A percentile compares a stretch with the other conserved stretches of the same genome.
Conservation (phyloP, 2,329 filamentous ascomycete species). For the Dothistroma septosporum region DNA sequence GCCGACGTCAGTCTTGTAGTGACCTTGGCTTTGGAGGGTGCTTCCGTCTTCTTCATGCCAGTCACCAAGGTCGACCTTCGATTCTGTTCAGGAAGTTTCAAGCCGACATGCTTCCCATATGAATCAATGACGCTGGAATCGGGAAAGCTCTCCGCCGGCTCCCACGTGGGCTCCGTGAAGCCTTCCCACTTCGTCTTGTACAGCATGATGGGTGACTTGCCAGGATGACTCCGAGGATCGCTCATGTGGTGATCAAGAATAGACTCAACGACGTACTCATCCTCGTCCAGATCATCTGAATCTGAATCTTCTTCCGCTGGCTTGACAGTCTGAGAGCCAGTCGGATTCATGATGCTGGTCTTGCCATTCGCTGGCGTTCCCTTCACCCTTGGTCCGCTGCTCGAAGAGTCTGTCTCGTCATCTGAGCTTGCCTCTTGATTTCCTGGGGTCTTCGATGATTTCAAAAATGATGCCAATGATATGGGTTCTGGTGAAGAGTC, state of each 20-base stretch:
- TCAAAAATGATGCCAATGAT: conserved; percentile 18
- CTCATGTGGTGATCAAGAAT: conserved; percentile 31
- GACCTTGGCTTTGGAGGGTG: background rate
- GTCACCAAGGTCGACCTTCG: background rate
- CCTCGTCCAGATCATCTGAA: conserved; percentile 17
- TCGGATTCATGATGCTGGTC: conserved; percentile 24
- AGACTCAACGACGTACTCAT: conserved; percentile 29
- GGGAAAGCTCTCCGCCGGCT: conserved; percentile 32
- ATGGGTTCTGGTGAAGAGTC: conserved; percentile 16
- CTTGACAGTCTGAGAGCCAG: conserved; percentile 9
- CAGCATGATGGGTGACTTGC: conserved; percentile 28
- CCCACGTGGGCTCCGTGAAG: conserved; percentile 32
- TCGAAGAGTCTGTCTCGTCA: background rate
- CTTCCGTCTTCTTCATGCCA: background rate
- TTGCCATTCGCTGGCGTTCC: conserved; percentile 5
- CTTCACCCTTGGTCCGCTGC: background rate
- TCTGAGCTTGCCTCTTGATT: background rate
- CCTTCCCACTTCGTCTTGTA: conserved; percentile 36
- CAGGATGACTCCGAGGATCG: conserved; percentile 31
- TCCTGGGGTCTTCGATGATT: background rate
- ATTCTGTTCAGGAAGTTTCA: conserved; percentile 5
- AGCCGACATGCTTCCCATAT: conserved; percentile 24
- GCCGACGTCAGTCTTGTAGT: background rate
- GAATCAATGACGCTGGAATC: conserved; percentile 26
- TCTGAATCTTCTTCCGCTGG: background rate